Base-by-base conservation (phyloP, 2,329 filamentous ascomycete species). In the Fonsecaea multimorphosa region DNA sequence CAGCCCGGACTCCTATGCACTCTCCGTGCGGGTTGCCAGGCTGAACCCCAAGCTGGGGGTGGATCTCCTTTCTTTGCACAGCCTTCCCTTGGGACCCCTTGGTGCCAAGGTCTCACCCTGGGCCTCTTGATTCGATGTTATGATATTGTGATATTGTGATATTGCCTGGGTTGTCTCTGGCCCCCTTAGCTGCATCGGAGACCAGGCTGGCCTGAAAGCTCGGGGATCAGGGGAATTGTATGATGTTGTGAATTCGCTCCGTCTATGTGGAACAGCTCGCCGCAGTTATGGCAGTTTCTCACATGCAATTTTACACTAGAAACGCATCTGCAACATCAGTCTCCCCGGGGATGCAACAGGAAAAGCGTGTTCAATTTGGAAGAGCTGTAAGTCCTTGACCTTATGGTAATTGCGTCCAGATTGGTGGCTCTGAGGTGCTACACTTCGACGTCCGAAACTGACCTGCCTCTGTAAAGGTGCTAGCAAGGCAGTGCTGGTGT, bases 31-130 rank as follows among this genome's bases (percentile, higher is more conserved):
- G 14, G 27, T 44, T 29, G 11, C 29, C 40, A 19, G 11, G 29
- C 40, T 19, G 22, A 58, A 9, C 19, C 14, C 40, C n/a, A 31
- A 19, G 14, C 4, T 11, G 38, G 40, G 12, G 16, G 19, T 32
- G 16, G 19, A 32, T 34, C 29, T 58, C 44, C 56, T 49, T 34
- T 22, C 40, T 38, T 19, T 31, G 31, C 40, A 53, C 58, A 40
- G n/a, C 58, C 58, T 36, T 54, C 44, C n/a, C n/a, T n/a, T n/a
- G n/a, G n/a, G n/a, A n/a, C n/a, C n/a, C n/a, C 58, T 53, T 29
- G n/a, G 44, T 27, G 44, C 58, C 46, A 53, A 38, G 58, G 31
- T 53, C 19, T 54, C 52, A 49, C 19, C 44, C 11, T 34, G 11
- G 19, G 16, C 40, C 44, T 49, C 44, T 49, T 49, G 44, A 49